A percentile compares a stretch with the other conserved stretches of the same genome.
Evolutionary conservation across 2,329 filamentous ascomycete species (phyloP).

Genomic region (Calonectria pseudoreteaudii): DNA sequence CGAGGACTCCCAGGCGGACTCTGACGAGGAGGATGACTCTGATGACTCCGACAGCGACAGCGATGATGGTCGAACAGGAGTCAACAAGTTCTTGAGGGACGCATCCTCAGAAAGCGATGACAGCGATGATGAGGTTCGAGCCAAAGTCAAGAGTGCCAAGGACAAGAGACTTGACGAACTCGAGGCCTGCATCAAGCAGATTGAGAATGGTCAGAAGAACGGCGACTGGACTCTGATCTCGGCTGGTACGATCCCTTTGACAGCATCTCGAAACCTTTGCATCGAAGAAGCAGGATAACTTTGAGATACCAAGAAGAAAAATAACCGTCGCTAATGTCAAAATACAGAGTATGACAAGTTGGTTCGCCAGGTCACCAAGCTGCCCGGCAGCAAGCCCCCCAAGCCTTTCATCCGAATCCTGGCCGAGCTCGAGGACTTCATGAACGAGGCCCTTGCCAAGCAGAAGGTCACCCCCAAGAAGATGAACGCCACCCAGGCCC

Average conservation of each 20-base stretch:
- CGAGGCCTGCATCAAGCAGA: conserved; percentile 87
- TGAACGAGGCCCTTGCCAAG: conserved; percentile 94
- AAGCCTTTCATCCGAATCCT: conserved; percentile 94
- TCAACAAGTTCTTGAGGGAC: conserved; percentile 85
- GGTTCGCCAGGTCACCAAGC: conserved; percentile 85
- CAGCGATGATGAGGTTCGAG: conserved; percentile 87
- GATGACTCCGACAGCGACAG: conserved; percentile 63
- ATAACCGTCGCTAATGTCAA: conserved; percentile 30
- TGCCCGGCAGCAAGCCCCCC: conserved; percentile 81
- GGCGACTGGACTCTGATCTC: conserved; percentile 97
- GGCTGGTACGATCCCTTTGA: conserved; percentile 67
- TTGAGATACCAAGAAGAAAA: background rate
- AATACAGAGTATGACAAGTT: conserved; percentile 90
- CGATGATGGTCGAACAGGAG: conserved; percentile 76
- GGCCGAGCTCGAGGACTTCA: conserved; percentile 91
- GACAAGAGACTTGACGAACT: conserved; percentile 97
- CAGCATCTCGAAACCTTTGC: background rate
- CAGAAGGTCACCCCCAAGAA: conserved; percentile 94
- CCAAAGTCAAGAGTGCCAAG: conserved; percentile 95
- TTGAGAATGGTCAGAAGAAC: conserved; percentile 98
- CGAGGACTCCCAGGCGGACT: conserved; percentile 57
- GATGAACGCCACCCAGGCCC: conserved; percentile 96
- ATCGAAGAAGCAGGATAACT: background rate
- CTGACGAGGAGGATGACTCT: conserved; percentile 64
- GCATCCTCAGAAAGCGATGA: conserved; percentile 81